Evolutionary conservation across 169 alveolate genomes (phyloP).

Genomic region (Plasmodium gonderi): DNA sequence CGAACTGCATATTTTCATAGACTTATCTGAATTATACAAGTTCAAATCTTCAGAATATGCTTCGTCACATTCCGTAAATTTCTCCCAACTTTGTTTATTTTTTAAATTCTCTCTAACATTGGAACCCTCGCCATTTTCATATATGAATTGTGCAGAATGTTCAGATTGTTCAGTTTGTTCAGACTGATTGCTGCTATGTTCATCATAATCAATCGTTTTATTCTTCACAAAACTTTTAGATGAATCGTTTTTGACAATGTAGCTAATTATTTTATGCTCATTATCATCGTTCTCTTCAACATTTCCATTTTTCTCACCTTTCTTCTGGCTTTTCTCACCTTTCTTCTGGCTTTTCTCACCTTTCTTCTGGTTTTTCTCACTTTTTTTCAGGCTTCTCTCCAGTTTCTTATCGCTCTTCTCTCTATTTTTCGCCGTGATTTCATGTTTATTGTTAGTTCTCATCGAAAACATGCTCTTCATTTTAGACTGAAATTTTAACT

Average conservation of each 20-base stretch:
- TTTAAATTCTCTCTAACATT: background rate
- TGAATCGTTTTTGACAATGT: background rate
- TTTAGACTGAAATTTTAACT: conserved; percentile 23
- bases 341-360: background rate
- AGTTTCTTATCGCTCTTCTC: background rate
- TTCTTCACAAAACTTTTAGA: background rate
- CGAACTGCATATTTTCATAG: background rate
- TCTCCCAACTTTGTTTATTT: background rate
- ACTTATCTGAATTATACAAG: background rate
- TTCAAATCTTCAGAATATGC: background rate
- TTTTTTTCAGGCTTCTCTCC: background rate
- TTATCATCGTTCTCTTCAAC: background rate
- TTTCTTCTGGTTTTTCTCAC: background rate
- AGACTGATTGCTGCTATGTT: background rate
- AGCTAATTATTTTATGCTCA: background rate
- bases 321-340: background rate
- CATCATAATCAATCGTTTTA: background rate
- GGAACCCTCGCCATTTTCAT: background rate
- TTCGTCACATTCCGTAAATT: background rate
- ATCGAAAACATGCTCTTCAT: conserved; percentile 37
- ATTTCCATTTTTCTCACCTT: background rate
- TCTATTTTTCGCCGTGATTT: background rate
- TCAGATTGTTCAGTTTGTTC: background rate
- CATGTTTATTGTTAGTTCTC: background rate
- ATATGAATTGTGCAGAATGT: no score